These are phyloP conservation scores for Zostera marina DNA, from an alignment of 116 monocot species.

Conservation along the genomic window DNA sequence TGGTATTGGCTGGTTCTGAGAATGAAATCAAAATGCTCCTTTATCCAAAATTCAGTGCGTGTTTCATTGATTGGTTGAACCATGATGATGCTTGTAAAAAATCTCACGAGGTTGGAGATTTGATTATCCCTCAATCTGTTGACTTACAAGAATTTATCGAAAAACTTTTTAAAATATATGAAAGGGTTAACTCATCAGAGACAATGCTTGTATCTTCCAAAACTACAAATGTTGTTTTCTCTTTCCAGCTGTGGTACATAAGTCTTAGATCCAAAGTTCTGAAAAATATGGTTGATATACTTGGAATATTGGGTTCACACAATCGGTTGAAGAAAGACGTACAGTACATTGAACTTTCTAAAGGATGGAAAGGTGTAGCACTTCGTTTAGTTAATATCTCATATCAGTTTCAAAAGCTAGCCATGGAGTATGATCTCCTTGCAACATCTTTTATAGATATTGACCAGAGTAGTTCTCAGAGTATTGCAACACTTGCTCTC, in stretches of 20 bases:
- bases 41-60: conserved; percentile 36
- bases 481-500: conserved; percentile 44
- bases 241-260: conserved; percentile 77
- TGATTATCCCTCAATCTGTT: conserved; percentile 4
- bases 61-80: conserved; percentile 38
- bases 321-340: conserved; percentile 3
- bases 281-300: conserved; percentile 24
- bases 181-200: conserved; percentile 42
- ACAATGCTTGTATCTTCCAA: conserved; percentile 25
- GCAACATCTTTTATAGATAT: conserved; percentile 57
- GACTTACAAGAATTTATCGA: conserved; percentile 19
- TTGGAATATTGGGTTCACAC: conserved; percentile 20
- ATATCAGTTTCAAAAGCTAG: conserved; percentile 25
- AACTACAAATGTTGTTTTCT: conserved; percentile 15
- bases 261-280: conserved; percentile 52
- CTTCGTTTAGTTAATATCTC: conserved; percentile 22
- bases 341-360: not conserved
- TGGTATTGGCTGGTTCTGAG: conserved; percentile 59
- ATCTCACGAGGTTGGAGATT: conserved; percentile 12
- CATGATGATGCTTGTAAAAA: conserved; percentile 15
- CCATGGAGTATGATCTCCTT: conserved; percentile 78
- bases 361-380: conserved; percentile 12
- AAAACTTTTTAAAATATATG: conserved; percentile 30
- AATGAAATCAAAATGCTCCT: conserved; percentile 72
- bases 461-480: conserved; percentile 33